Conservation (phyloP, 1,284 basidiomycete species). For the Serendipita sp. region DNA sequence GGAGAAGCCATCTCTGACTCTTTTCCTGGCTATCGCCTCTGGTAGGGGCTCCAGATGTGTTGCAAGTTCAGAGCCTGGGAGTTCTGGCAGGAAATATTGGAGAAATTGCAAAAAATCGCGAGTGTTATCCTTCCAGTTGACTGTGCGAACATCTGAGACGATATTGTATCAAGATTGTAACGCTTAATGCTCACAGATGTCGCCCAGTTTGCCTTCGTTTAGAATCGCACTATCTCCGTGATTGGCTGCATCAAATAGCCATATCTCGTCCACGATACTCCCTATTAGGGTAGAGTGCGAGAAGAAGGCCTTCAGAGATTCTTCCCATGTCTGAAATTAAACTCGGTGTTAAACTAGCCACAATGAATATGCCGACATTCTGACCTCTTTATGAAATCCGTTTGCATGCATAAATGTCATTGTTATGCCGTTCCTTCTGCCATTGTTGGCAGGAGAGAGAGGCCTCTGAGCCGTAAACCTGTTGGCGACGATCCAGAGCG, state of each 20-base stretch:
- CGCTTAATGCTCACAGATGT: slow-evolving; percentile 32
- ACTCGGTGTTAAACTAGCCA: neutral
- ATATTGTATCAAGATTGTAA: too few relatives aligned
- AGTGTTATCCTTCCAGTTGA: slow-evolving; percentile 54
- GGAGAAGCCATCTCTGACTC: slow-evolving; percentile 31
- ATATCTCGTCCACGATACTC: slow-evolving; percentile 54
- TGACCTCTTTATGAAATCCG: slow-evolving; percentile 24
- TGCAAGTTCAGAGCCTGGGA: slow-evolving; percentile 26
- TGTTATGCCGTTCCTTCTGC: slow-evolving; percentile 16
- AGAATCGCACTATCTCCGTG: slow-evolving; percentile 62
- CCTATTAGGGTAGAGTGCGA: slow-evolving; percentile 12
- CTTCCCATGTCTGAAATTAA: neutral
- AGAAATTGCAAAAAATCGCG: slow-evolving; percentile 66
- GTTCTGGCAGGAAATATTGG: slow-evolving; percentile 34
- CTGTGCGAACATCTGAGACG: slow-evolving; percentile 22
- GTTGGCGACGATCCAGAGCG: slow-evolving; percentile 1
- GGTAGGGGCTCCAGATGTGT: slow-evolving; percentile 36
- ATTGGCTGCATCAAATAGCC: slow-evolving; percentile 63
- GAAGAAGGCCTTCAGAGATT: slow-evolving; percentile 11
- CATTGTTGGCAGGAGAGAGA: neutral
- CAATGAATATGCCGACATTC: too few relatives aligned
- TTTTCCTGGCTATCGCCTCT: slow-evolving; percentile 25
- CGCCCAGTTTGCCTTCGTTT: slow-evolving; percentile 40
- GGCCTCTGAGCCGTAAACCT: neutral
- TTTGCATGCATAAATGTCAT: slow-evolving; percentile 24